Base-by-base conservation (phyloP, 1,284 basidiomycete species). In the Anthracocystis setariae region DNA sequence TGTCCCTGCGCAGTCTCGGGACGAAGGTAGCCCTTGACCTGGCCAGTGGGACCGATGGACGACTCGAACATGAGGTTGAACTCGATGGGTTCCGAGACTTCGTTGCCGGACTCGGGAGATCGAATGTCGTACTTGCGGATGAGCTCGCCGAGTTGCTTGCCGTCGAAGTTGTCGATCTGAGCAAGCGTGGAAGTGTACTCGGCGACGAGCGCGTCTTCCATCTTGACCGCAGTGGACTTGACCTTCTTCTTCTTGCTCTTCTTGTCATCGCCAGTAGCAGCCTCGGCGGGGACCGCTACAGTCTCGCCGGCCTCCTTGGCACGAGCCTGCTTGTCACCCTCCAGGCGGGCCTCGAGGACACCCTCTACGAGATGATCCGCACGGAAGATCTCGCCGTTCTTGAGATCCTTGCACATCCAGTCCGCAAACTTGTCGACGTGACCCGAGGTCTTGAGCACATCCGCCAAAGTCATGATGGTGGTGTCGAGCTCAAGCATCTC, bases 61-160 rank as follows among this genome's bases (percentile, higher is more conserved):
- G 91, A 92, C 58, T 93, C 90, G 84, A 99, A 99, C 96, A 98
- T 98, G 80, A 99, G 88, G 85, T 98, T 98, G 87, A 98, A 99
- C 83, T 92, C 90, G 81, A 93, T 90, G 2, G 96, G 96, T 82
- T 94, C 92, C 46, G 90, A 87, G 33, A 98, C 90, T 78, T 92
- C 90, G 84, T 98, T 98, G 81, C 89, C 91, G 2, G 93, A 94
- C 77, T 92, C 92, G 5, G 96, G 96, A 80, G 95, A 95, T 46
- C 88, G 87, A 82, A 99, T 92, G 63, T 90, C 87, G 85, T 92
- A 86, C 81, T 90, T 91, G 53, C 87, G 87, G 85, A 94, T 94
- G 47, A 98, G 87, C 76, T 91, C 89, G 57, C 94, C 94, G 48
- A 98, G 88, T 80, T 96, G 89, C 25, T 89, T 87, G 45, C 96